Base-by-base conservation (phyloP, 139 green algal species). In the Volvox reticuliferus region DNA sequence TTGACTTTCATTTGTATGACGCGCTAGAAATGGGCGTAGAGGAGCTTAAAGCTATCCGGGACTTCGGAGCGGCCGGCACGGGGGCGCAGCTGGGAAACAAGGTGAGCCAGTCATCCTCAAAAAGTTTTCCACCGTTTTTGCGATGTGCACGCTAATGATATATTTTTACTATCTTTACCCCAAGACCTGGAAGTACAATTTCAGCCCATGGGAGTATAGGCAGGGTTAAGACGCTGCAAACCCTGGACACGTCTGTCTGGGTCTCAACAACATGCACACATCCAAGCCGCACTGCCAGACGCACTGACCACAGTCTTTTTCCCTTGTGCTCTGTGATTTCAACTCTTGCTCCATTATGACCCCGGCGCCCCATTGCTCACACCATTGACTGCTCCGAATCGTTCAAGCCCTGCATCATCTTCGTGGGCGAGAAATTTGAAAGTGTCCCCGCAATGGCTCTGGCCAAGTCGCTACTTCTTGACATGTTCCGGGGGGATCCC, bases 1-100 rank as follows among this genome's bases (percentile, higher is more conserved):
- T 96, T 88, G 97, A 99, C 92, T 95, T 94, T 86, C 94, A 96
- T 5, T 76, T 99, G 69, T 98, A 97, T 82, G 98, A 99, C 92
- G 90, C 96, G 67, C 76, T 99, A 13, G 97, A 99, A 91, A 91
- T 99, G 62, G 96, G 97, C 0, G 93, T 99, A 6, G 91, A 94
- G 83, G 69, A 83, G 21, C 96, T 91, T 85, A 94, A 91, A 78
- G 36, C 62, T 28, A 96, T 99, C 50, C 86, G 83, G 36, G 63
- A 83, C 67, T 93, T 95, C 69, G 88, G 90, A 3, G 89, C 86
- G 1, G 91, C 91, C 0, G 91, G 79, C 33, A 89, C 90, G 0
- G 86, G 84, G 32, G 88, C 93, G 30, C 88, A 92, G 73, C 65
- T 93, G 0, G 93, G 91, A 20, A 93, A 92, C 88, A 96, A 95